Percentiles rank a stretch among this genome's conserved stretches.
Conservation (phyloP, 768 basidiomycete genomes). For the Serendipita vermifera region DNA sequence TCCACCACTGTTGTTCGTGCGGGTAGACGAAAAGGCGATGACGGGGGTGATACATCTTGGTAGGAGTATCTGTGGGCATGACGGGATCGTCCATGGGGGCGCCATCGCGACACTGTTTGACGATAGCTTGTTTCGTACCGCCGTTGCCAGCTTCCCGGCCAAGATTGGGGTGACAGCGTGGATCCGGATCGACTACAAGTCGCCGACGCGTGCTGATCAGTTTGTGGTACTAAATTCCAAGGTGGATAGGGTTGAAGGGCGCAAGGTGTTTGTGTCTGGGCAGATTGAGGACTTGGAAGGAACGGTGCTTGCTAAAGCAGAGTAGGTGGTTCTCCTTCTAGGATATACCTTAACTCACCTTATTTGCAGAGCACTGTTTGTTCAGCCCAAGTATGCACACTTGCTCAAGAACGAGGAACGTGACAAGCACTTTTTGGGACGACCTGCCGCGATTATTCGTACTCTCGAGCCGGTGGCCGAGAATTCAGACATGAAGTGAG, state of each 20-base stretch:
- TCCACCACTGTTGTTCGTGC: slow-evolving; percentile 60
- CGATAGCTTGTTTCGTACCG: slow-evolving; percentile 66
- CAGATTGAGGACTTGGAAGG: slow-evolving; percentile 73
- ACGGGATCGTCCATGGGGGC: slow-evolving; percentile 92
- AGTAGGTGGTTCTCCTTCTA: slow-evolving; percentile 34
- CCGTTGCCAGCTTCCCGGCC: slow-evolving; percentile 71
- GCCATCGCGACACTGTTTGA: slow-evolving; percentile 82
- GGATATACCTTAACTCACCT: neutral
- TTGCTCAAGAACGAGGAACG: slow-evolving; percentile 50
- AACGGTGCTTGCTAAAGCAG: slow-evolving; percentile 66
- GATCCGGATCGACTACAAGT: slow-evolving; percentile 65
- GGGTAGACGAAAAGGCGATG: slow-evolving; percentile 62
- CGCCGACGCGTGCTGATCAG: slow-evolving; percentile 82
- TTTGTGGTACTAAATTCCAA: slow-evolving; percentile 71
- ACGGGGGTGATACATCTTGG: slow-evolving; percentile 70
- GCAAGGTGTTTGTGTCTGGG: slow-evolving; percentile 62
- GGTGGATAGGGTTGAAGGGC: slow-evolving; percentile 54
- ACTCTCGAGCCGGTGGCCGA: neutral
- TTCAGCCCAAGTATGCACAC: slow-evolving; percentile 81
- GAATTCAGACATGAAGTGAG: neutral
- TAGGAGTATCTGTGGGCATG: slow-evolving; percentile 76
- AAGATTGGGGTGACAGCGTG: slow-evolving; percentile 89
- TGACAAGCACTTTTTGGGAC: slow-evolving; percentile 25
- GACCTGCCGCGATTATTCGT: neutral
- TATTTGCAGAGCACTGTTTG: slow-evolving; percentile 54